Base-by-base conservation (phyloP, 2,329 filamentous ascomycete species). In the Penicillium sp. region DNA sequence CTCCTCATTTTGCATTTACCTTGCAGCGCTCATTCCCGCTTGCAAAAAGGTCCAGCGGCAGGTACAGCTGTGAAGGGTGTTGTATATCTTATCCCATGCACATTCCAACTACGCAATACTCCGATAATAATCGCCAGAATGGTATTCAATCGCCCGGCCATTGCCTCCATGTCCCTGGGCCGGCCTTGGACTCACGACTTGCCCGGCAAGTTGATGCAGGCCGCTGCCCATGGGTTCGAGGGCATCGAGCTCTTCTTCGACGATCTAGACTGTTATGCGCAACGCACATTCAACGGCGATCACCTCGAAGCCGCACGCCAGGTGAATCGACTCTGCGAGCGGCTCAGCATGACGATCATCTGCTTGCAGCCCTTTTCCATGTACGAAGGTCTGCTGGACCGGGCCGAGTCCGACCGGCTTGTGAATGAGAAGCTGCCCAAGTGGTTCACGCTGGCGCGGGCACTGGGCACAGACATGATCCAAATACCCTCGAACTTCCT, bases 111-210 rank as follows among this genome's bases (percentile, higher is more conserved):
- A 6, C 33, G 1, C 8, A 7, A 17, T 25, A 17, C 26, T 14
- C 26, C 11, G 26, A 14, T 14, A n/a, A 28, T 28, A 10, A 28
- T 33, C 15, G 11, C 20, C 31, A 20, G 9, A 39, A 62, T 60
- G 56, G 41, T 41, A 21, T 34, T 41, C 41, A 58, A 59, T 47
- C 56, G 51, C 32, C 76, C 83, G 49, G 84, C 76, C 26, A 89
- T 91, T 58, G 81, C 81, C 42, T 85, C 84, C 47, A 86, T 89
- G 75, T 89, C 84, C 33, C 74, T 91, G 1, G 86, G 86, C 28
- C 80, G 84, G 28, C 81, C 80, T 54, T 83, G 83, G 58, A 79
- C 84, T 48, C 86, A 91, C 63, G 70, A 73, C 18, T 72, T 91
- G 15, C 64, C 73, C 1, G 68, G 77, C 57, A 91, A 89, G 58